Percentiles rank a stretch among this genome's conserved stretches.
Conservation (phyloP, 2,329 filamentous ascomycete genomes). For the Arthrobotrys entomopaga region DNA sequence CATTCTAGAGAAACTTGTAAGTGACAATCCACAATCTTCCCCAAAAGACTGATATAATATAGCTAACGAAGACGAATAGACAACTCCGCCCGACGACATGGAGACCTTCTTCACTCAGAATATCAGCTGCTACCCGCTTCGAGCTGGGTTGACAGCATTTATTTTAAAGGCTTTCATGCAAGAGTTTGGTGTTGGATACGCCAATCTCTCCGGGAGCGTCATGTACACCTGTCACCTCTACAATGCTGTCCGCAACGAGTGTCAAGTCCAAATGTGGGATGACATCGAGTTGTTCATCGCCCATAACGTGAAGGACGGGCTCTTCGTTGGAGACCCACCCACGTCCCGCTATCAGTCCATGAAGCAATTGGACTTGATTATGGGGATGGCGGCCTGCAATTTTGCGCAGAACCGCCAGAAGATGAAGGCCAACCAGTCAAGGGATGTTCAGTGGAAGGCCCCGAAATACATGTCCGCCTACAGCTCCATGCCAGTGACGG, state of each 20-base stretch:
- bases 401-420: slow-evolving; percentile 4
- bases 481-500: not conserved
- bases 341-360: not conserved
- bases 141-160: not conserved
- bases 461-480: not conserved
- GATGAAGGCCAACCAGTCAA: not conserved
- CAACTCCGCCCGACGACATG: no score
- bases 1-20: no score
- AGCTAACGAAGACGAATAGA: no score
- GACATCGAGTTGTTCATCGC: slow-evolving; percentile 15
- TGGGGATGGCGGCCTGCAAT: slow-evolving; percentile 4
- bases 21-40: no score
- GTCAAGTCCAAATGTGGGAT: not conserved
- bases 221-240: slow-evolving; percentile 17
- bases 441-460: slow-evolving; percentile 1
- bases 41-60: no score
- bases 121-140: no score
- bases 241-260: slow-evolving; percentile 9
- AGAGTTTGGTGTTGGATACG: not conserved
- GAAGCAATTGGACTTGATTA: slow-evolving; percentile 15
- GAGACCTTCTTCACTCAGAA: no score
- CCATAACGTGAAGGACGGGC: not conserved
- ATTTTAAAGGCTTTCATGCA: slow-evolving; percentile 8
- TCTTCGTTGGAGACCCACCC: slow-evolving; percentile 10
- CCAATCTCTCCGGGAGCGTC: not conserved